Percentiles rank a stretch among this genome's conserved stretches.
Conservation (phyloP, 495 filamentous ascomycete species). For the Chaetomium fimeti region DNA sequence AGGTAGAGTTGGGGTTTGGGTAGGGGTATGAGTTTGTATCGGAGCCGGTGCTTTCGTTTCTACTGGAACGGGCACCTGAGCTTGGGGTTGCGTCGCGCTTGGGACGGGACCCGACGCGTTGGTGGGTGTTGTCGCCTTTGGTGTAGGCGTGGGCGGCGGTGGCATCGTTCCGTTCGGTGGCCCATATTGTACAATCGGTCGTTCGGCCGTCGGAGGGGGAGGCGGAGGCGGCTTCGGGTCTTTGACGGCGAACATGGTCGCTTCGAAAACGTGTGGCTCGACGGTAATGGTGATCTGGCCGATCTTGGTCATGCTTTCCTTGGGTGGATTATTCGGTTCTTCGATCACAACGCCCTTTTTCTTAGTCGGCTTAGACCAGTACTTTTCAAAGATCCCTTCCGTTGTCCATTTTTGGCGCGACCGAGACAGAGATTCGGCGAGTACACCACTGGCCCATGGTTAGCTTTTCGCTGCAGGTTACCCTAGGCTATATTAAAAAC, state of each 20-base stretch:
- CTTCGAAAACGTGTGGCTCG: constrained; percentile 89
- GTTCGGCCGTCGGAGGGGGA: constrained; percentile 36
- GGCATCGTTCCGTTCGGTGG: constrained; percentile 59
- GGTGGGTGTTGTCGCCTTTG: constrained; percentile 37
- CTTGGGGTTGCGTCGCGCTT: constrained; percentile 13
- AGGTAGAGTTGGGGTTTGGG: constrained; percentile 17
- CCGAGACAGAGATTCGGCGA: constrained; percentile 75
- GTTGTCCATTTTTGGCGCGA: constrained; percentile 87
- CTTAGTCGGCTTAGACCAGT: constrained; percentile 89
- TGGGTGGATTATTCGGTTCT: constrained; percentile 72
- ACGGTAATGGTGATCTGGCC: constrained; percentile 78
- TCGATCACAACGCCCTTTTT: constrained; percentile 68
- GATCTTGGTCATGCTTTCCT: constrained; percentile 81
- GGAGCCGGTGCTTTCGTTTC: constrained; percentile 20
- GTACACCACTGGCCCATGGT: constrained; percentile 64
- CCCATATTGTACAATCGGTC: constrained; percentile 70
- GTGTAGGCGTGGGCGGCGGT: constrained; percentile 51
- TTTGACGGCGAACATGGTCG: constrained; percentile 81
- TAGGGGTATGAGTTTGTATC: constrained; percentile 25
- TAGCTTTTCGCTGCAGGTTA: constrained; percentile 3
- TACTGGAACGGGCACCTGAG: constrained; percentile 22
- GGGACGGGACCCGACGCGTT: constrained; percentile 13
- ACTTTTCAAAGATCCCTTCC: constrained; percentile 86
- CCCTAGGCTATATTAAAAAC: not conserved
- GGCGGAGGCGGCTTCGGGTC: constrained; percentile 54